These are phyloP conservation scores for Isatis lusitanica DNA, from an alignment of 441 rosid genomes.

Conservation along the genomic window DNA sequence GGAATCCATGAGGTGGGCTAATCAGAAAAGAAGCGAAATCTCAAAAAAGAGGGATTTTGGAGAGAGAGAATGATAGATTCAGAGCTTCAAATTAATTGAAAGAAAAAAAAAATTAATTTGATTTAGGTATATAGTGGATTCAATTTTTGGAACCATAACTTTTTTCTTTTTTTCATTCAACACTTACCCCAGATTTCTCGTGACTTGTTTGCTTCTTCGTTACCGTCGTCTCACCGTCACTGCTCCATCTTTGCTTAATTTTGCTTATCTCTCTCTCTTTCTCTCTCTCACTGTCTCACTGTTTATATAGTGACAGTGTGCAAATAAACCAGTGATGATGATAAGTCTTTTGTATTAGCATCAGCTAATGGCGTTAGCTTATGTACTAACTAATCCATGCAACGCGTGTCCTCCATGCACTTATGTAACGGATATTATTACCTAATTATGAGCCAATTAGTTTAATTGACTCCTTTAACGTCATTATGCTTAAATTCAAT, in stretches of 20 bases:
- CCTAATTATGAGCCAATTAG: neutral
- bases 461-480: neutral
- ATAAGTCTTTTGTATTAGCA: neutral
- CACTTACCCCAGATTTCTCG: slow-evolving; percentile 39
- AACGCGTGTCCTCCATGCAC: slow-evolving; percentile 38
- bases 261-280: slow-evolving; percentile 13
- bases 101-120: neutral
- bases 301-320: slow-evolving; percentile 23
- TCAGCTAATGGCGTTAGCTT: slow-evolving; percentile 5
- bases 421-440: slow-evolving; percentile 14
- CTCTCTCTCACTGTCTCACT: slow-evolving; percentile 22
- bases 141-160: slow-evolving; percentile 21
- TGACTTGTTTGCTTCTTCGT: slow-evolving; percentile 33
- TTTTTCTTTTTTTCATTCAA: slow-evolving; percentile 10
- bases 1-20: slow-evolving; percentile 33
- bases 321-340: slow-evolving; percentile 2
- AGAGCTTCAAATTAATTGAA: neutral
- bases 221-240: slow-evolving; percentile 39
- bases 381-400: slow-evolving; percentile 19
- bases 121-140: slow-evolving; percentile 12
- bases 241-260: slow-evolving; percentile 16
- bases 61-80: slow-evolving; percentile 37
- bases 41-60: slow-evolving; percentile 11
- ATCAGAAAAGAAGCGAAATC: slow-evolving; percentile 33
- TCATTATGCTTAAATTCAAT: neutral